Evolutionary conservation across 495 filamentous ascomycete species (phyloP), one percentile per base, ranked within the genome.

Genomic region (Aspergillus mulundensis): DNA sequence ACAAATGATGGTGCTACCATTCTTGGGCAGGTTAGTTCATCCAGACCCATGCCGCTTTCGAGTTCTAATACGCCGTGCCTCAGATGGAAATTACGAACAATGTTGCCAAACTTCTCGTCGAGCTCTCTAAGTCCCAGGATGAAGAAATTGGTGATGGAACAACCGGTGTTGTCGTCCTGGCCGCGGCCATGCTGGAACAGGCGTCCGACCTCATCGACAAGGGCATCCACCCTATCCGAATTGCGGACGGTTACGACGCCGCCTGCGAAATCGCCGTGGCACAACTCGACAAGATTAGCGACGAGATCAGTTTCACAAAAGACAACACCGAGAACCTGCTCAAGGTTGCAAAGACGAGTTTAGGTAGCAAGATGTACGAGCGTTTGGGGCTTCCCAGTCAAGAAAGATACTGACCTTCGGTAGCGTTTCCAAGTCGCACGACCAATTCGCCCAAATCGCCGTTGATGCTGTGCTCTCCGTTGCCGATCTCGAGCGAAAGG

Each of bases 1-100:
- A 99, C 94, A 55, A 99, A 99, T 70, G 94, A 99, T 79, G 94
- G 94, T 65, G 94, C 94, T 53, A 99, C 94, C 6, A 99, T 99
- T 61, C 77, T 99, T 56, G 82, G 86, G 59, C 94, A 97, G 76
- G 84, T 85, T 71, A 63, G 75, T 62, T 43, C 23, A 16, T 21
- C 6, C 32, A 28, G 19, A 28, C 7, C 48, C 50, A 23, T n/a
- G n/a, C 32, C 21, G 23, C 39, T 39, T 24, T 28, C 49, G 38
- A 30, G 40, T 59, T 51, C 63, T 70, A 55, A 72, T 60, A 48
- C 30, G 8, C 43, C 34, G 48, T n/a, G 43, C 5, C 30, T 23
- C 38, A 85, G 84, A 99, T 99, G 94, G 94, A 99, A 74, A 95
- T 99, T 56, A 88, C 90, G 57, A 97, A 99, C 81, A 92, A 97